Conservation (phyloP, 108 stramenopile species). For the Nitzschia sp. region DNA sequence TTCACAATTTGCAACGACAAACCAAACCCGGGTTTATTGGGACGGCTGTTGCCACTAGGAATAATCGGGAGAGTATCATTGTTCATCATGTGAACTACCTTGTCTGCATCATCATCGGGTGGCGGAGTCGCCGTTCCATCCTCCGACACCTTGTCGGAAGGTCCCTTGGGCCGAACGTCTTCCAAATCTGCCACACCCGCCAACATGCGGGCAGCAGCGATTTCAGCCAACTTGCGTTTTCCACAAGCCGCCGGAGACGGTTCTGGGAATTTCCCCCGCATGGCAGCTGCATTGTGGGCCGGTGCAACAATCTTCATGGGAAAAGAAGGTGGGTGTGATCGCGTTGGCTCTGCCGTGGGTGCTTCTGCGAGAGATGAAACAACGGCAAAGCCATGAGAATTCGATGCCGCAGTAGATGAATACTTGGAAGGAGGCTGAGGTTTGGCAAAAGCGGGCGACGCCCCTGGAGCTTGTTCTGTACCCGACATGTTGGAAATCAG, state of each 20-base stretch:
- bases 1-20: slow-evolving; percentile 83
- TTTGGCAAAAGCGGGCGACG: slow-evolving; percentile 15
- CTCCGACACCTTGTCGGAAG: slow-evolving; percentile 9
- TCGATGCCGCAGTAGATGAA: neutral
- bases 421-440: slow-evolving; percentile 5
- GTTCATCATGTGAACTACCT: neutral
- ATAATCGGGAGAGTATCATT: slow-evolving; percentile 16
- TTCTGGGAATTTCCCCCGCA: slow-evolving; percentile 67
- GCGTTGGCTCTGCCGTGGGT: neutral
- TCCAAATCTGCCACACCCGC: slow-evolving; percentile 54
- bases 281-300: slow-evolving; percentile 46
- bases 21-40: slow-evolving; percentile 29
- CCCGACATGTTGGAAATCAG: slow-evolving; percentile 26
- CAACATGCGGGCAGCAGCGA: slow-evolving; percentile 84
- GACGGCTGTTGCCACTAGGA: neutral
- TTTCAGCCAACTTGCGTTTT: slow-evolving; percentile 80
- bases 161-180: neutral
- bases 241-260: slow-evolving; percentile 86
- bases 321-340: slow-evolving; percentile 3
- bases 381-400: slow-evolving; percentile 10
- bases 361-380: neutral
- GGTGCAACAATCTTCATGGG: slow-evolving; percentile 73
- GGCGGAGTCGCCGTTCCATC: slow-evolving; percentile 43
- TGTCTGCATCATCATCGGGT: slow-evolving; percentile 19
- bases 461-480: neutral